Evolutionary conservation across 805 yeast genomes (phyloP).

Genomic region (Ogataea ramenticola): DNA sequence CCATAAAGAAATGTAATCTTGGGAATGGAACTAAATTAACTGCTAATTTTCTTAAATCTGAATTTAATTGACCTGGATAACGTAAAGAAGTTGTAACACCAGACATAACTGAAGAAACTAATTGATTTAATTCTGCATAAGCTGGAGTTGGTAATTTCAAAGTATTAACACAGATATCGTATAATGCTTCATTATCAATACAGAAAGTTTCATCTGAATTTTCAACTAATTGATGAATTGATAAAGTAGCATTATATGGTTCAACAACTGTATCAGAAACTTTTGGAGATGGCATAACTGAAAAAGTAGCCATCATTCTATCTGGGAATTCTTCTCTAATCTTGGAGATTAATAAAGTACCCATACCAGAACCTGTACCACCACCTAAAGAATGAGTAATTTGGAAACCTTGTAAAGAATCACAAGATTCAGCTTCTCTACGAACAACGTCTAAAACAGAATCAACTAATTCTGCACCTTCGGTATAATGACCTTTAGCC

Average conservation of each 20-base stretch:
- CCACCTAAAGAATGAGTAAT: slow-evolving; percentile 79
- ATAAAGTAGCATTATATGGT: slow-evolving; percentile 89
- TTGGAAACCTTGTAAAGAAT: slow-evolving; percentile 92
- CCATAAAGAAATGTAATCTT: slow-evolving; percentile 91
- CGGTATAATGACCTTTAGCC: slow-evolving; percentile 97
- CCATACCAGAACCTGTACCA: slow-evolving; percentile 97
- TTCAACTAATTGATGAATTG: slow-evolving; percentile 87
- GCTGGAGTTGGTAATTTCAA: slow-evolving; percentile 75
- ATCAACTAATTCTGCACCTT: slow-evolving; percentile 91
- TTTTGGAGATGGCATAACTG: slow-evolving; percentile 88
- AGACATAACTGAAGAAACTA: slow-evolving; percentile 88
- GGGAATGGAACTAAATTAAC: slow-evolving; percentile 94
- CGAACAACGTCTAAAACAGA: slow-evolving; percentile 83
- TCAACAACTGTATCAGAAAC: slow-evolving; percentile 91
- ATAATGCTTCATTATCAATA: slow-evolving; percentile 89
- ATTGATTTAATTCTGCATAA: slow-evolving; percentile 69
- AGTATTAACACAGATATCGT: slow-evolving; percentile 82
- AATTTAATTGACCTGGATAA: slow-evolving; percentile 92
- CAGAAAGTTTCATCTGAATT: slow-evolving; percentile 91
- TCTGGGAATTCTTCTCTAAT: slow-evolving; percentile 92
- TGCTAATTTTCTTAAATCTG: slow-evolving; percentile 87
- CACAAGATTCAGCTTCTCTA: slow-evolving; percentile 91
- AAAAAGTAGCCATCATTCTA: slow-evolving; percentile 93
- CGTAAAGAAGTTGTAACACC: slow-evolving; percentile 93
- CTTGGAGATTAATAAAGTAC: slow-evolving; percentile 77